Evolutionary conservation across 1,284 basidiomycete species (phyloP).

Genomic region (Ceratobasidium theobromae): DNA sequence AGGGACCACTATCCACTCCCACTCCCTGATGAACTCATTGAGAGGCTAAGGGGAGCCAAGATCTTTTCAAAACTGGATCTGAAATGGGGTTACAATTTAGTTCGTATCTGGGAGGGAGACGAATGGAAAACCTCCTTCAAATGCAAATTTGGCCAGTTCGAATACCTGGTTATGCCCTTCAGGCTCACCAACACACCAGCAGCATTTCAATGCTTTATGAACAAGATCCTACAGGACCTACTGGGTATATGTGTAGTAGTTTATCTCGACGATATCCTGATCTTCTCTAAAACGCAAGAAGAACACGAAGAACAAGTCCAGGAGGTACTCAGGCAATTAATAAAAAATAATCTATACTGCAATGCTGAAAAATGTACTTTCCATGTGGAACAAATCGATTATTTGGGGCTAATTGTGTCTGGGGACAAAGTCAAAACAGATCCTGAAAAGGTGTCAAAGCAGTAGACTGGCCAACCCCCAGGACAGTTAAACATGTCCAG

Average conservation of each 20-base stretch:
- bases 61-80: conserved; percentile 28
- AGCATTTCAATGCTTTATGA: conserved; percentile 29
- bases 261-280: conserved; percentile 33
- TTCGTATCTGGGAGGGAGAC: conserved; percentile 3
- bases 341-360: not conserved
- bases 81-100: not conserved
- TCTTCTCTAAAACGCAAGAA: not conserved
- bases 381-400: conserved; percentile 41
- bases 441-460: conserved; percentile 40
- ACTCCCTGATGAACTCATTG: conserved; percentile 11
- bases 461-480: conserved; percentile 40
- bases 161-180: conserved; percentile 32
- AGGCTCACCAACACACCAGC: conserved; percentile 9
- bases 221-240: conserved; percentile 26
- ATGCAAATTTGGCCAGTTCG: conserved; percentile 8
- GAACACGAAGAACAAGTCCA: not conserved
- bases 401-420: conserved; percentile 23
- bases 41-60: not conserved
- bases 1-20: conserved; percentile 11
- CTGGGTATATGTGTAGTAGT: conserved; percentile 15
- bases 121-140: conserved; percentile 31
- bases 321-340: conserved; percentile 10
- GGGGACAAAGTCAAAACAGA: conserved; percentile 37
- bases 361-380: not conserved
- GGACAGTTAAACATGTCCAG: conserved; percentile 38